Evolutionary conservation across 163 green algal species (phyloP).

Genomic region (Scenedesmus sp.): DNA sequence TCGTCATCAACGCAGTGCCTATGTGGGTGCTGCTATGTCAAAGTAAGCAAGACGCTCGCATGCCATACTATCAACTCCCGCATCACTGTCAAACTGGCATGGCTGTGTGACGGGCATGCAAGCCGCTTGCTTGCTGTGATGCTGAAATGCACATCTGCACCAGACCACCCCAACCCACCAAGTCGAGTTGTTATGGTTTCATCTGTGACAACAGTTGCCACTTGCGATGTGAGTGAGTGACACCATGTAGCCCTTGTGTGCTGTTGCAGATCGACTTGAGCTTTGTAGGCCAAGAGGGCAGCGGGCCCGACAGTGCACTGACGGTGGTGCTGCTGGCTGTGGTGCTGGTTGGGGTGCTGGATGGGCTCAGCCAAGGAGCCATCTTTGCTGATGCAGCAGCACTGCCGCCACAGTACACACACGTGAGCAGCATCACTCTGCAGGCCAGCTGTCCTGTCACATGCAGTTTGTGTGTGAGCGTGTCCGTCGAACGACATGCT

Average conservation of each 20-base stretch:
- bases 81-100: no score
- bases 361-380: conserved; percentile 81
- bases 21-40: no score
- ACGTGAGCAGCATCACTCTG: conserved; percentile 52
- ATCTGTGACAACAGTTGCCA: not conserved
- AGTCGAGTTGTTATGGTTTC: not conserved
- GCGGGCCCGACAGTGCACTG: conserved; percentile 41
- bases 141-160: no score
- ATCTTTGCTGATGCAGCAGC: conserved; percentile 85
- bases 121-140: no score
- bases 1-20: no score
- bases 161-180: not conserved
- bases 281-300: conserved; percentile 13
- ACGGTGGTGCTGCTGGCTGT: conserved; percentile 52
- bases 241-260: not conserved
- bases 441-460: not conserved
- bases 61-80: no score
- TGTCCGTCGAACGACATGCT: not conserved
- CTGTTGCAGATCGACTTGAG: not conserved
- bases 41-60: no score
- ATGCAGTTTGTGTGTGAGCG: not conserved
- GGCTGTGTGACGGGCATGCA: no score
- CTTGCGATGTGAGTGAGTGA: no score
- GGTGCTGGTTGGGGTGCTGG: conserved; percentile 68
- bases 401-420: conserved; percentile 80